Evolutionary conservation across 1,284 basidiomycete species (phyloP), one percentile per base, ranked within the genome.

Genomic region (Cutaneotrichosporon dermatis): DNA sequence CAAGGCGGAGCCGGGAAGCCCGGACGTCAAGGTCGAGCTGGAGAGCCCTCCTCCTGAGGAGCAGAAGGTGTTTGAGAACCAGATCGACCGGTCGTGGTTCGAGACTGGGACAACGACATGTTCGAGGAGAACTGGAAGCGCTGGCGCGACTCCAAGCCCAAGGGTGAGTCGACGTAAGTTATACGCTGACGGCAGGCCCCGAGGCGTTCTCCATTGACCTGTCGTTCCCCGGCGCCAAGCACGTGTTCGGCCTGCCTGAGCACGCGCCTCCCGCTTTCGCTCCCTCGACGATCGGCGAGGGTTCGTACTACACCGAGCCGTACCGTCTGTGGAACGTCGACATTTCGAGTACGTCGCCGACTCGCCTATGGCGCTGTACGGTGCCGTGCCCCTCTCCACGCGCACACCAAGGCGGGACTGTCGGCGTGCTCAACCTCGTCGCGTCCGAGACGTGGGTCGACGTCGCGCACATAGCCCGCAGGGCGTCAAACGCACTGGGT

Each of bases 401-500:
- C 94, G 0, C 94, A 98, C 71, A 88, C 89, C 4, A 79, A 83
- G 3, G 65, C 76, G 36, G 88, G 89, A 94, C 93, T 4, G 90
- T 96, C 55, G 93, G 86, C 16, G 83, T 99, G 43, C 91, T 99
- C 79, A 87, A 94, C 76, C 87, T 90, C n/a, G 83, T 92, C 34
- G 92, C 81, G 0, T 93, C 93, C 3, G 96, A 99, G 73, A 94
- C 92, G 0, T 99, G 92, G 89, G 88, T 99, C 61, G 96, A 99
- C 71, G 83, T 98, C 55, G 84, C 83, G 13, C 87, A 88, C 87
- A 88, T 68, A 75, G 85, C 12, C 77, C 82, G 3, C 83, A 83
- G 61, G 61, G 60, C 0, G 88, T 89, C 82, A 87, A 62, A 94
- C 94, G 0, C 94, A 99, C 76, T 99, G 95, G 92, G 87, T 98